A percentile compares a stretch with the other conserved stretches of the same genome.
phyloP scores from a whole-genome alignment of 371 early-diverging fungal genomes.

The Apophysomyces ossiformis region DNA sequence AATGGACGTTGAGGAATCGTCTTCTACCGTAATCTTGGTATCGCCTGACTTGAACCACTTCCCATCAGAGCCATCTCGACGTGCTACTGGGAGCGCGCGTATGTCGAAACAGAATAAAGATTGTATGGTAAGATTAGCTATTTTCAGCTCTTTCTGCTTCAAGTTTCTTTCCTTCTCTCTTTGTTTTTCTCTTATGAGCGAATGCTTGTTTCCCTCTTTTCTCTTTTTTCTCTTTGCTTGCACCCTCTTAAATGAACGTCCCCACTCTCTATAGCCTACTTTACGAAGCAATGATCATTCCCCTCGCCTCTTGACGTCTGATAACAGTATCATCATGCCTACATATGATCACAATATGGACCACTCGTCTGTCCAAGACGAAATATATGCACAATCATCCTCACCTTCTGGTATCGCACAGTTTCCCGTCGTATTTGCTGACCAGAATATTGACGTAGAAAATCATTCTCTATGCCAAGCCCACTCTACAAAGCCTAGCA shows the following conservation, averaged over 20 bases:
- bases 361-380: not conserved
- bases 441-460: too few species aligned
- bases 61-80: not conserved
- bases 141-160: not conserved
- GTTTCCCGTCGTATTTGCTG: not conserved
- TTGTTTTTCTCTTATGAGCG: not conserved
- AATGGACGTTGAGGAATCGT: not conserved
- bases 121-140: not conserved
- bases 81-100: not conserved
- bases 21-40: not conserved
- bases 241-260: not conserved
- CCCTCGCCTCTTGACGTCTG: constrained; percentile 2
- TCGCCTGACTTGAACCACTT: not conserved
- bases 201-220: too few species aligned
- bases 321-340: constrained; percentile 5
- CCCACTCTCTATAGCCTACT: not conserved
- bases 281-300: not conserved
- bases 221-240: too few species aligned
- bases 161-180: not conserved
- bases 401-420: not conserved
- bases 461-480: too few species aligned
- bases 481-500: not conserved
- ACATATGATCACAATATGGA: not conserved
- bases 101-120: too few species aligned
- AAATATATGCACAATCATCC: not conserved